Evolutionary conservation across 1,284 basidiomycete genomes (phyloP), one percentile per base, ranked within the genome.

Genomic region (Ustilago lituana): DNA sequence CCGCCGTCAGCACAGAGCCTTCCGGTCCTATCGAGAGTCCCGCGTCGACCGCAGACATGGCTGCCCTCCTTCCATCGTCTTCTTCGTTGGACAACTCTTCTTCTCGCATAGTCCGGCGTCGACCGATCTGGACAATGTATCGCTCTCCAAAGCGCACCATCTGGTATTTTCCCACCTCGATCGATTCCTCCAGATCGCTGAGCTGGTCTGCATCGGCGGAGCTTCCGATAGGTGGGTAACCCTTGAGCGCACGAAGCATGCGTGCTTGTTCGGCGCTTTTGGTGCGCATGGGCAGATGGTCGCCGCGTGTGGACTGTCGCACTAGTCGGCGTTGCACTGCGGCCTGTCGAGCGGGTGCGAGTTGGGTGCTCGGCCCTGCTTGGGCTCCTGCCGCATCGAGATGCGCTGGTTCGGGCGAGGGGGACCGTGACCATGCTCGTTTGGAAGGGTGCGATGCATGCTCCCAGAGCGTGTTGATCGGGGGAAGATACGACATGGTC

Each of bases 101-200:
- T 22, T 78, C 76, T 19, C 59, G 46, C 50, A 76, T 62, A 20
- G 76, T 78, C 29, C 76, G 57, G 15, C 67, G 51, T 3, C 72
- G 31, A 15, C 76, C 76, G 23, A 78, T 76, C 67, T 78, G 76
- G 3, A 78, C 76, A 35, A 76, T 76, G 45, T 76, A 71, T 4
- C 72, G 59, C 27, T 78, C 74, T 7, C 76, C 76, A 23, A 73
- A 76, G 2, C 74, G 69, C 4, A 74, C 64, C 35, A 64, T 71
- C 17, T 76, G 64, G 33, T 73, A 60, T 20, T 72, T 74, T 20
- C 69, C 64, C 6, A 58, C 60, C 38, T 78, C 76, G 38, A 76
- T 62, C 14, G 74, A 60, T 14, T 76, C 73, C 41, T 78, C 76
- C 37, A 74, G 59, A n/a, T 78, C 76, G 51, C 72, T 74, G 17